Evolutionary conservation across 148 eudicot species (phyloP), one percentile per base, ranked within the genome.

Genomic region (Hydrangea macrophylla): DNA sequence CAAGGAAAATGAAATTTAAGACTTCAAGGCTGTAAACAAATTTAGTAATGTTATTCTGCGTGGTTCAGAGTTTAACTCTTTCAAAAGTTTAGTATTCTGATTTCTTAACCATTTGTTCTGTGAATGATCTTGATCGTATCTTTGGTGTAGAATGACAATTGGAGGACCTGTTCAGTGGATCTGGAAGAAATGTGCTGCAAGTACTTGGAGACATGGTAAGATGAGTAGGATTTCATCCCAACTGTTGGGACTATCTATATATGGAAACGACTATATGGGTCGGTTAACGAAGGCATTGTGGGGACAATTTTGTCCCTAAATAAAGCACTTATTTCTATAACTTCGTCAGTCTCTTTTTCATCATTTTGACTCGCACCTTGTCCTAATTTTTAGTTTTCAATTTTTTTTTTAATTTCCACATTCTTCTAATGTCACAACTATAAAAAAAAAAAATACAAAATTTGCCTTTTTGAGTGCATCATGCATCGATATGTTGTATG

Each of bases 181-280:
- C 79, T 90, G 78, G 88, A 85, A 76, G 87, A 83, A 61, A 70
- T 88, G 69, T 90, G 70, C 58, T 60, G 58, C 53, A 78, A 80
- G 62, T 73, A 78, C 79, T 58, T 81, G 64, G 73, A 70, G 67
- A 66, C 58, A 53, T 27, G 83, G 92, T 87, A 81, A 30, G 86
- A 67, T 62, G n/a, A 10, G 55, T 32, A 25, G 15, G 44, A 30
- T 7, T 18, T 67, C 25, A 32, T 31, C 15, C 24, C 25, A 33
- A 27, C 22, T 24, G 13, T 22, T 7, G 2, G 15, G 15, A 17
- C 0, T 13, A 45, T 45, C 12, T 3, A 45, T 45, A 3, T 0
- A 45, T 45, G 3, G 48, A 42, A 13, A 42, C 15, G 48, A 9
- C 1, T 64, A 24, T 45, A 32, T 28, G 12, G 37, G 30, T 24